These are phyloP conservation scores for Colletotrichum shisoi DNA, from an alignment of 2,329 filamentous ascomycete species.

Conservation along the genomic window DNA sequence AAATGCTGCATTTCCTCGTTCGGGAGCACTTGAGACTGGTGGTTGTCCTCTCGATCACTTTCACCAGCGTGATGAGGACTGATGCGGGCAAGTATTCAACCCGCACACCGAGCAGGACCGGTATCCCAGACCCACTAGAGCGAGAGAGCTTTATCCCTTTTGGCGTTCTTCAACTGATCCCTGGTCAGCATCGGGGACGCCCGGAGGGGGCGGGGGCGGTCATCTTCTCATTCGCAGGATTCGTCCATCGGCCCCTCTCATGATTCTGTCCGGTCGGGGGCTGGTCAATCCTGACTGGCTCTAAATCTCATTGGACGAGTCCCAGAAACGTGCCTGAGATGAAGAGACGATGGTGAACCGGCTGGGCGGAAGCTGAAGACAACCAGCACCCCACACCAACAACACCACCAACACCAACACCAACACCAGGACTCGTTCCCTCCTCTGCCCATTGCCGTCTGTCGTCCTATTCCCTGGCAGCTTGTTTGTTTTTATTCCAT, in stretches of 20 bases:
- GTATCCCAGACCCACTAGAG: not conserved
- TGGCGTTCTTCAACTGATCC: not conserved
- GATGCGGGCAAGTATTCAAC: not conserved
- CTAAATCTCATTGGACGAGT: no score
- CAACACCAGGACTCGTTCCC: not conserved
- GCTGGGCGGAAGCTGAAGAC: not conserved
- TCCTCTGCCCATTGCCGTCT: not conserved
- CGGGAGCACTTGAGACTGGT: fast-evolving
- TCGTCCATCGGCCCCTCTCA: not conserved
- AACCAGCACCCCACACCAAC: not conserved
- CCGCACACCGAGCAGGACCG: not conserved
- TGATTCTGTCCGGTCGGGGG: no score
- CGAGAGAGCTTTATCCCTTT: conserved; percentile 1
- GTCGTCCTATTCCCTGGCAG: no score
- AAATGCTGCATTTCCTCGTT: no score
- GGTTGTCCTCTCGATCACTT: not conserved
- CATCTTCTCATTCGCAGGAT: not conserved
- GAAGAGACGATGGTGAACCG: not conserved
- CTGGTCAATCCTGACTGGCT: no score
- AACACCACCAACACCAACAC: no score
- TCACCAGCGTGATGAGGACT: not conserved
- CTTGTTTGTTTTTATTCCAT: no score
- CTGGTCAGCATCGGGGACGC: not conserved
- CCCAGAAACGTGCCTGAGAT: not conserved
- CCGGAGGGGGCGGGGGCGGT: no score